These are phyloP conservation scores for Geotrichum fermentans DNA, from an alignment of 1,139 yeast genomes.

Conservation along the genomic window DNA sequence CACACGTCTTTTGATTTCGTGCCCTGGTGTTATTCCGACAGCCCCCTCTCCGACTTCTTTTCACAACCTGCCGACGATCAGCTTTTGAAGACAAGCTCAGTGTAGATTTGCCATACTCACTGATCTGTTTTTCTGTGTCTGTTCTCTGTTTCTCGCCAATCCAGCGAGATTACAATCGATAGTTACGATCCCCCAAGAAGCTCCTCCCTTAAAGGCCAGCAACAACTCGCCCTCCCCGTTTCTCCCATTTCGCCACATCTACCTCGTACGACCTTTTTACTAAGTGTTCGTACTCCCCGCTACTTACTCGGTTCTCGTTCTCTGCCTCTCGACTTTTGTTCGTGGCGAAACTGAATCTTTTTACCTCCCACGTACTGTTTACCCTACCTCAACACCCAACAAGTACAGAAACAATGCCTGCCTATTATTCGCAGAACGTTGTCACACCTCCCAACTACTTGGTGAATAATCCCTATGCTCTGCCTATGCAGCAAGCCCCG, in stretches of 20 bases:
- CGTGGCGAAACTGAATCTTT: constrained; percentile 4
- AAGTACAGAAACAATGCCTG: constrained; percentile 23
- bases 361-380: background rate
- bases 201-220: background rate
- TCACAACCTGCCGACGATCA: background rate
- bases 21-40: background rate
- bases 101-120: background rate
- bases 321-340: background rate
- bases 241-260: background rate
- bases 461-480: constrained; percentile 15
- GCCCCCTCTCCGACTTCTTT: background rate
- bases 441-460: constrained; percentile 28
- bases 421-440: constrained; percentile 28
- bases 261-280: constrained; percentile 28
- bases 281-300: constrained; percentile 25
- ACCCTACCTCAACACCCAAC: constrained; percentile 3
- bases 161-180: background rate
- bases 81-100: background rate
- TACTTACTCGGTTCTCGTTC: constrained; percentile 5
- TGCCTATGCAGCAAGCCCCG: constrained; percentile 8
- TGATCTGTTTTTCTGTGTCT: constrained; percentile 1
- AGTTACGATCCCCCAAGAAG: background rate
- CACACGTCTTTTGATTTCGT: background rate
- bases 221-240: background rate
- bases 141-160: background rate